Base-by-base conservation (phyloP, 352 stramenopile species). In the Globisporangium nodosum region DNA sequence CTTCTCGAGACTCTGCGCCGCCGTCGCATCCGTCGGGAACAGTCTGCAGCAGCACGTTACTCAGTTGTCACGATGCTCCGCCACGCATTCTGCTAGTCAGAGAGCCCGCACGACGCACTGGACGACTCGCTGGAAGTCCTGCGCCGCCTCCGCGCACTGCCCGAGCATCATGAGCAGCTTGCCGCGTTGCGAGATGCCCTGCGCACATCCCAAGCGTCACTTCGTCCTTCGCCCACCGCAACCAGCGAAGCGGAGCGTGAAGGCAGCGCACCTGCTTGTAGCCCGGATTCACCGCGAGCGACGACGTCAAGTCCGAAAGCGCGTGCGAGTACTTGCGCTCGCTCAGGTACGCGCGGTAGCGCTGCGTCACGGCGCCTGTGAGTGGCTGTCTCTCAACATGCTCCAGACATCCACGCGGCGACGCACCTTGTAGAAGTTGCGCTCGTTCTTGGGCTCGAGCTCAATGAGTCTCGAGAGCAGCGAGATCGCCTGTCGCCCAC, bases 391-490 rank as follows among this genome's bases (percentile, higher is more conserved):
- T 48, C 42, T 27, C 42, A 11, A 3, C 7, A 43, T 43, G 37
- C 37, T 21, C 42, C 42, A 48, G 1, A 7, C 8, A 9, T 8
- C 5, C 31, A 37, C 31, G 8, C 31, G 5, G 2, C 18, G 13
- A 40, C 48, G 5, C 21, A 75, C 68, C 48, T 93, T 91, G 78
- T 91, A 93, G 48, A 89, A 88, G 61, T 91, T 87, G 60, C 81
- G 79, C 60, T 93, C 83, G 62, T 91, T 91, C 54, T 45, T 74
- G 9, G 83, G 81, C 52, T 93, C 83, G 27, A 91, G 54, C 58
- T 91, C 78, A 52, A 93, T 91, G 33, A 91, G 68, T 69, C 89
- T 90, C 42, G 83, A 88, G 18, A 89, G 69, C 42, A 93, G 70
- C 57, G 78, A 77, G 54, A 91, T 89, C 40, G 83, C 81, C 80